A percentile compares a stretch with the other conserved stretches of the same genome.
Evolutionary conservation across 805 yeast species (phyloP).

Genomic region (Metschnikowia santaceciliae): DNA sequence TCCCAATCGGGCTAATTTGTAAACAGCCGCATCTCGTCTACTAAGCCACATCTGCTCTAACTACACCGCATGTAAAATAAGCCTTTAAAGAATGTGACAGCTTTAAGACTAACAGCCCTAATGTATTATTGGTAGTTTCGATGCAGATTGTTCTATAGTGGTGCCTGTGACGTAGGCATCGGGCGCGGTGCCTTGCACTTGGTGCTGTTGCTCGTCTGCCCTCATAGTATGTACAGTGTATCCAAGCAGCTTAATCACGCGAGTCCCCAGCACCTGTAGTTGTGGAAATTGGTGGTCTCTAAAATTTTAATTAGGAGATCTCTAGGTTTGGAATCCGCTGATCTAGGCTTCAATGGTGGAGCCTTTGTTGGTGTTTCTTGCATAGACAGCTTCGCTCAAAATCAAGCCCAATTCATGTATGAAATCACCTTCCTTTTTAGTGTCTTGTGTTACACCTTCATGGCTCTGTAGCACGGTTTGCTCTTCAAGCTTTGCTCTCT

Average conservation of each 20-base stretch:
- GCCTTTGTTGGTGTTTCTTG: neutral
- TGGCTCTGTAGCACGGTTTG: neutral
- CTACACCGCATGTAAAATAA: neutral
- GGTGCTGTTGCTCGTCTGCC: neutral
- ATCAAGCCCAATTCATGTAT: neutral
- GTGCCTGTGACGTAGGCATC: neutral
- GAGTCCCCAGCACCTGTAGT: too few relatives aligned
- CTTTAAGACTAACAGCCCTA: too few relatives aligned
- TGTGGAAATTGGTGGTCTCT: too few relatives aligned
- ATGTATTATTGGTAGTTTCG: neutral
- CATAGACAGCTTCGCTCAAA: neutral
- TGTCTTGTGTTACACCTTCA: neutral
- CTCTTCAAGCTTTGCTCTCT: constrained; percentile 4
- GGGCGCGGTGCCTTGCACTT: neutral
- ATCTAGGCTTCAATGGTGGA: too few relatives aligned
- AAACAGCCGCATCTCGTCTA: neutral
- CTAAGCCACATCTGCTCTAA: too few relatives aligned
- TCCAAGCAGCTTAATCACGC: too few relatives aligned
- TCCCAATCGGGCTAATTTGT: constrained; percentile 1
- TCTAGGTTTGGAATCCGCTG: too few relatives aligned
- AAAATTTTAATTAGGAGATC: too few relatives aligned
- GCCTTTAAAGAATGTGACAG: neutral
- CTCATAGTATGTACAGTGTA: neutral
- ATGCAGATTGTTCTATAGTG: neutral
- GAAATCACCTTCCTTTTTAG: neutral